Evolutionary conservation across 257 asterid genomes (phyloP).

Genomic region (Solanum sitiens): DNA sequence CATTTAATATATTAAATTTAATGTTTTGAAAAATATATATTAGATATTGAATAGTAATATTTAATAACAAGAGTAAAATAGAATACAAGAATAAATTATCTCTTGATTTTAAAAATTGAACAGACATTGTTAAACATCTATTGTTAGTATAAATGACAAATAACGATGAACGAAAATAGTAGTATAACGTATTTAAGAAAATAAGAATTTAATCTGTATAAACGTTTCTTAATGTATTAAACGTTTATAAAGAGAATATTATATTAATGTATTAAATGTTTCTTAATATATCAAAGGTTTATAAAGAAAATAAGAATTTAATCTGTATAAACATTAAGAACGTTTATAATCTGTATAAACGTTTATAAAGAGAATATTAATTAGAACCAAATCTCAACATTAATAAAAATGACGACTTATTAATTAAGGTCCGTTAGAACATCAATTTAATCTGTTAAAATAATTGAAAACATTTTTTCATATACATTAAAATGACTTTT

Average conservation of each 20-base stretch:
- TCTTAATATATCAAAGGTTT: too few species aligned
- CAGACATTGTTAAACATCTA: rapidly evolving
- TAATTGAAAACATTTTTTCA: background rate
- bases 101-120: background rate
- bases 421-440: background rate
- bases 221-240: too few species aligned
- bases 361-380: too few species aligned
- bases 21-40: too few species aligned
- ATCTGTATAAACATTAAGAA: too few species aligned
- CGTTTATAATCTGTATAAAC: too few species aligned
- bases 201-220: too few species aligned
- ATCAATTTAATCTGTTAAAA: background rate
- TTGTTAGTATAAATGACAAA: too few species aligned
- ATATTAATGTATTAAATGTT: too few species aligned
- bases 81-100: background rate
- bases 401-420: background rate
- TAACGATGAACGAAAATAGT: background rate
- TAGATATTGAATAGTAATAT: background rate
- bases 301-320: too few species aligned
- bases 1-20: background rate
- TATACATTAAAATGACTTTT: background rate
- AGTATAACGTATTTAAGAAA: background rate
- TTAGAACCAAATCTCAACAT: too few species aligned
- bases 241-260: too few species aligned
- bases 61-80: background rate